Evolutionary conservation across 1,284 basidiomycete genomes (phyloP), one percentile per base, ranked within the genome.

Genomic region (Apiotrichum domesticum): DNA sequence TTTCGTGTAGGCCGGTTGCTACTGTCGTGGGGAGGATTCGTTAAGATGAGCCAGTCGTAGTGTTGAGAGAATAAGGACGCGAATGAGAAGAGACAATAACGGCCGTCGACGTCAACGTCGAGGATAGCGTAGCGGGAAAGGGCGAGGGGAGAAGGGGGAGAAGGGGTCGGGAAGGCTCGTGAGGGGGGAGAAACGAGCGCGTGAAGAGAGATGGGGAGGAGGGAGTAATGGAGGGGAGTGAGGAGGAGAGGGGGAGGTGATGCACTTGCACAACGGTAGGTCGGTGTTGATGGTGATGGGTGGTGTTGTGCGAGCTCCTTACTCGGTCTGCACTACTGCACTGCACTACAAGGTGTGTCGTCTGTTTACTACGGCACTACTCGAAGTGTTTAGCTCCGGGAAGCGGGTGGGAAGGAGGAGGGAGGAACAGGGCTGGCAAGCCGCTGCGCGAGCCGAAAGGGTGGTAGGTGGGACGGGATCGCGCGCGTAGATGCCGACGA

Each of bases 211-310:
- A 21, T 21, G 21, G 21, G 21, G 21, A 21, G 35, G 32, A 5
- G 8, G 43, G 34, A 43, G 35, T 46, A 34, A 21, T 35, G 13
- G 13, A 34, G 34, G 48, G 46, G 35, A 54, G 58, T 15, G 57
- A 51, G 21, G 61, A 62, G 49, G 55, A 54, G 13, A 49, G 51
- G 33, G 59, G 52, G 14, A 32, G 41, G 52, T 39, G 37, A 8
- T 39, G 7, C 8, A 39, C 37, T 7, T 39, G 37, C 37, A 21
- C 43, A 32, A 45, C 7, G 21, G 15, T 5, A 9, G 33, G 35
- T 4, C 4, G 11, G 32, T n/a, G n/a, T 33, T 11, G 32, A 35
- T 21, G 43, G n/a, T 29, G 21, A 40, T 14, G 21, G 37, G 37
- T 9, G 37, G 9, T 14, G 14, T 9, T 9, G 37, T 9, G 37